Evolutionary conservation across 2,329 filamentous ascomycete species (phyloP), one percentile per base, ranked within the genome.

Genomic region (Lecanicillium sp.): DNA sequence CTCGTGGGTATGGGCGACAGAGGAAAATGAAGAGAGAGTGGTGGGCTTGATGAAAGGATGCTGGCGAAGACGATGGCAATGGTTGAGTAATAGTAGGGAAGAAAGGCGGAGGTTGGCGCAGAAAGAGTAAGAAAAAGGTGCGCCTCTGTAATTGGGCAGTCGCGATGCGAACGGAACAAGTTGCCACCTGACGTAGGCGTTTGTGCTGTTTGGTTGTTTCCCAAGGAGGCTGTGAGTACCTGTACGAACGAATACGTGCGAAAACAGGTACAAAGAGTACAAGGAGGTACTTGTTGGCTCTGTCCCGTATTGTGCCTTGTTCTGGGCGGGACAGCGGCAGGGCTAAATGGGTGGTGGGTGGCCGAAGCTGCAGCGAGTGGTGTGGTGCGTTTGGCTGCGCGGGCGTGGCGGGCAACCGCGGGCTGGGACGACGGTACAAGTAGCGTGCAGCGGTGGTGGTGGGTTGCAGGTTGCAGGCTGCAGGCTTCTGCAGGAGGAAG

Each of bases 161-260:
- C 24, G 45, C 45, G 45, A 48, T 48, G 45, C 38, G 38, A 48
- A 35, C 37, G 30, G 44, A 21, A 48, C 36, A 32, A 48, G 45
- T 48, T 48, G 45, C 45, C 45, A 48, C 45, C 38, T 41, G 45
- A 48, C 38, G 45, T 48, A 30, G 23, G 38, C 24, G 32, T 26
- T 21, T 24, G 26, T 12, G 26, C 26, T 29, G 26, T 7, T 29
- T 7, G 26, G 26, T 29, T n/a, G n/a, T n/a, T n/a, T n/a, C n/a
- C n/a, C n/a, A n/a, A 38, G 21, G 14, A n/a, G 20, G 14, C 15
- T 42, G 39, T 17, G 38, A 26, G 33, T 38, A 38, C 33, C 17
- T 38, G 24, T 33, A n/a, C n/a, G n/a, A n/a, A n/a, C n/a, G n/a
- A n/a, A n/a, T n/a, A n/a, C n/a, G n/a, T n/a, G n/a, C n/a, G n/a